A percentile compares a stretch with the other conserved stretches of the same genome.
Evolutionary conservation across 2,329 filamentous ascomycete species (phyloP).

Genomic region (Colletotrichum salicis): DNA sequence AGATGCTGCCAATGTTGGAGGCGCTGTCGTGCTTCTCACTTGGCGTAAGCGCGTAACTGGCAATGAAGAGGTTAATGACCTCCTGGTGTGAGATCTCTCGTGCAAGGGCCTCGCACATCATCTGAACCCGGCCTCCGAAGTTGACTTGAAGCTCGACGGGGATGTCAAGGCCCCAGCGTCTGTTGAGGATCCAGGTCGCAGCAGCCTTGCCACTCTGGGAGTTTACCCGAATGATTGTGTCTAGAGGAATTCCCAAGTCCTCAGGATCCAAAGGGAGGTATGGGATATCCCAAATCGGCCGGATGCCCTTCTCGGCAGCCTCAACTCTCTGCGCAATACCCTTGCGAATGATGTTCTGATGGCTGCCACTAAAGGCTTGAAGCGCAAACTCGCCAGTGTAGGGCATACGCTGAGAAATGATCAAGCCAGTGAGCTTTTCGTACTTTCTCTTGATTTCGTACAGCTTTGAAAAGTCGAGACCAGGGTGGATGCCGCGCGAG

Average conservation of each 20-base stretch:
- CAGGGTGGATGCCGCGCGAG: slow-evolving; percentile 88
- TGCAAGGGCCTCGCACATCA: slow-evolving; percentile 21
- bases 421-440: slow-evolving; percentile 93
- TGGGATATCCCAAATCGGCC: slow-evolving; percentile 67
- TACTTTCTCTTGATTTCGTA: slow-evolving; percentile 86
- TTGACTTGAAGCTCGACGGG: slow-evolving; percentile 11
- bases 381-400: slow-evolving; percentile 91
- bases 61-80: slow-evolving; percentile 16
- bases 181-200: slow-evolving; percentile 88
- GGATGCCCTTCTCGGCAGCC: slow-evolving; percentile 42
- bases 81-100: slow-evolving; percentile 22
- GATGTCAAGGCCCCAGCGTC: background rate
- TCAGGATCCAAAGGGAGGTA: slow-evolving; percentile 93
- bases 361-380: slow-evolving; percentile 89
- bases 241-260: slow-evolving; percentile 94
- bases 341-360: slow-evolving; percentile 97
- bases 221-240: slow-evolving; percentile 97
- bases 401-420: slow-evolving; percentile 86
- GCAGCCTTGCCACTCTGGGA: slow-evolving; percentile 95
- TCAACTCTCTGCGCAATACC: slow-evolving; percentile 78
- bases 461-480: slow-evolving; percentile 91
- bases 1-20: background rate
- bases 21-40: background rate
- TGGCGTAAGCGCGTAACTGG: slow-evolving; percentile 3
- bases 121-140: slow-evolving; percentile 16